Percentiles rank a stretch among this genome's conserved stretches.
These are phyloP conservation scores for Ophiocordyceps unilateralis DNA, from an alignment of 2,329 filamentous ascomycete species.

Conservation along the genomic window DNA sequence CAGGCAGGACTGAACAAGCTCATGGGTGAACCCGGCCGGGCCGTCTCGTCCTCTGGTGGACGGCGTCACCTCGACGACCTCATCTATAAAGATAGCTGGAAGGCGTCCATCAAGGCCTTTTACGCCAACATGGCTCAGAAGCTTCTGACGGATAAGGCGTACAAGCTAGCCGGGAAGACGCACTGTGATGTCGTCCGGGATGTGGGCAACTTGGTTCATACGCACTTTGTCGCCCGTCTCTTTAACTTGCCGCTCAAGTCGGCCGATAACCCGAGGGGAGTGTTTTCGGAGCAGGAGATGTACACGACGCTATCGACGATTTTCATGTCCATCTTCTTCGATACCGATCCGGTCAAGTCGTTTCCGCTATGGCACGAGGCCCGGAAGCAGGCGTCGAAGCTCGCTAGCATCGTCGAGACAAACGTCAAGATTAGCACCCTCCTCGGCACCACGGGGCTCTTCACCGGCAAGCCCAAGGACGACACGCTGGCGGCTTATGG, in stretches of 20 bases:
- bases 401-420: conserved; percentile 44
- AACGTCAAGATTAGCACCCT: conserved; percentile 42
- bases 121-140: conserved; percentile 44
- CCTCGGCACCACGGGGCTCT: conserved; percentile 23
- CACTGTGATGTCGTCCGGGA: conserved; percentile 59
- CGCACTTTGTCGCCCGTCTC: conserved; percentile 42
- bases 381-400: conserved; percentile 35
- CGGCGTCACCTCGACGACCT: conserved; percentile 36
- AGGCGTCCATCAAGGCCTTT: conserved; percentile 45
- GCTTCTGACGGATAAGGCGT: conserved; percentile 48
- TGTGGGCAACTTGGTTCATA: conserved; percentile 49
- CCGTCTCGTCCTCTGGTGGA: conserved; percentile 28
- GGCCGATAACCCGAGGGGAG: conserved; percentile 37
- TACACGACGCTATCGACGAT: conserved; percentile 48
- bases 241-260: conserved; percentile 55
- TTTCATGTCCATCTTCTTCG: conserved; percentile 47
- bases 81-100: conserved; percentile 45
- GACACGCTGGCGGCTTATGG: conserved; percentile 47
- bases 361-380: conserved; percentile 46
- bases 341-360: conserved; percentile 47
- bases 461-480: conserved; percentile 32
- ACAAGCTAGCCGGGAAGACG: conserved; percentile 32
- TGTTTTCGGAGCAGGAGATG: conserved; percentile 36
- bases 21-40: conserved; percentile 33
- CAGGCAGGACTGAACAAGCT: conserved; percentile 44